Evolutionary conservation across 148 eudicot genomes (phyloP), one percentile per base, ranked within the genome.

Genomic region (Pharnaceum exiguum): DNA sequence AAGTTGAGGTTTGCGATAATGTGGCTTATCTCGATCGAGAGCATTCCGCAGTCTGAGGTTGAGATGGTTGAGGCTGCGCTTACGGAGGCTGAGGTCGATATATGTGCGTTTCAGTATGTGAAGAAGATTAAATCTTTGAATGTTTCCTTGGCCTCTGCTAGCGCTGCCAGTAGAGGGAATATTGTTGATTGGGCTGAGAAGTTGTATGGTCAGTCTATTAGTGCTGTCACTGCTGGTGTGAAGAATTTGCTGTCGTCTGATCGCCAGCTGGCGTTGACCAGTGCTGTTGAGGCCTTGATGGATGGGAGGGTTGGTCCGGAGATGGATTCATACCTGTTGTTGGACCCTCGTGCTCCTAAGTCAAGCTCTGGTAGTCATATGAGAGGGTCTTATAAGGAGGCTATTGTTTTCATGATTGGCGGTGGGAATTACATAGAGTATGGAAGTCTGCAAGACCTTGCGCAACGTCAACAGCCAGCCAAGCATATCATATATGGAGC

Each of bases 281-380:
- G 98, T 71, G 83, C 86, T 28, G 96, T 91, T n/a, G 96, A 91
- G 69, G 94, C 86, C 16, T 64, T 91, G 63, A 91, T 91, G 98
- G 98, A 91, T 56, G 98, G 98, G 55, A 88, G 71, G 47, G 90
- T 95, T 10, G 85, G 81, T 72, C 96, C 96, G 15, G 98, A 88
- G 60, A 81, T 77, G n/a, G 98, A 91, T 33, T 69, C 88, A 21
- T 91, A 85, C 60, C 69, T 85, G 40, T 28, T 83, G 57, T 85
- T 88, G 62, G 98, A 91, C 75, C 98, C 98, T 61, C 95, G 98
- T 46, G 86, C 98, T 69, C 95, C 98, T 9, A 91, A 91, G 74
- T 88, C 98, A 10, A 74, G 78, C 63, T 77, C 94, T 52, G 87
- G 86, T 26, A 72, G 80, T 75, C 95, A 87, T 76, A 68, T 91